Base-by-base conservation (phyloP, 202 grass and related monocot species). In the Musa balbisiana region DNA sequence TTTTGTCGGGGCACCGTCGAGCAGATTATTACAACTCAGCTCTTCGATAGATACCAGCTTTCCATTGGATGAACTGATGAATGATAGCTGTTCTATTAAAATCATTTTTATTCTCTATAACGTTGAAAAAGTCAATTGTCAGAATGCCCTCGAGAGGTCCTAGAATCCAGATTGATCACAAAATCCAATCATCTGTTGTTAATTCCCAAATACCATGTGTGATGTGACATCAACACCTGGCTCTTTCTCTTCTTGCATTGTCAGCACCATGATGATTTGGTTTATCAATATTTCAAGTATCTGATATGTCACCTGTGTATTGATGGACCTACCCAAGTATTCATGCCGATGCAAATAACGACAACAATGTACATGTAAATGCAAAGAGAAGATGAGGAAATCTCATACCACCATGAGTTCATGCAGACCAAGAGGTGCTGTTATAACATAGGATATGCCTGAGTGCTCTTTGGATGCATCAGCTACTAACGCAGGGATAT, bases 381-480 rank as follows among this genome's bases (percentile, higher is more conserved):
- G 15, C 33, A 69, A 69, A 29, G 8, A 69, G 27, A 49, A 11
- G 33, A 43, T 16, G 14, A 12, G 15, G 69, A 72, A 75, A 83
- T 29, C 33, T 55, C 81, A 71, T 86, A 98, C 94, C 86, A 92
- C 94, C 81, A 98, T 84, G 91, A 98, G 94, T 72, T 91, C 94
- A 78, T 98, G 91, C 52, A 94, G 82, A 74, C 94, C 94, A 82
- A 98, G 87, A 80, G 91, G 88, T 72, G 91, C 91, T 79, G 88
- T 94, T 76, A 94, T 78, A 52, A 98, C 55, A 64, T 88, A 98
- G 6, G 88, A 82, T 89, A 98, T 68, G 51, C 92, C 82, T 12
- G 81, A 86, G 73, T 92, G 87, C 76, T 88, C 85, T 84, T 87
- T 85, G 16, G 85, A 94, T 55, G 94, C 88, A 73, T 89, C 88